phyloP scores from a whole-genome alignment of 164 flowering plant species.

The Macadamia tetraphylla region DNA sequence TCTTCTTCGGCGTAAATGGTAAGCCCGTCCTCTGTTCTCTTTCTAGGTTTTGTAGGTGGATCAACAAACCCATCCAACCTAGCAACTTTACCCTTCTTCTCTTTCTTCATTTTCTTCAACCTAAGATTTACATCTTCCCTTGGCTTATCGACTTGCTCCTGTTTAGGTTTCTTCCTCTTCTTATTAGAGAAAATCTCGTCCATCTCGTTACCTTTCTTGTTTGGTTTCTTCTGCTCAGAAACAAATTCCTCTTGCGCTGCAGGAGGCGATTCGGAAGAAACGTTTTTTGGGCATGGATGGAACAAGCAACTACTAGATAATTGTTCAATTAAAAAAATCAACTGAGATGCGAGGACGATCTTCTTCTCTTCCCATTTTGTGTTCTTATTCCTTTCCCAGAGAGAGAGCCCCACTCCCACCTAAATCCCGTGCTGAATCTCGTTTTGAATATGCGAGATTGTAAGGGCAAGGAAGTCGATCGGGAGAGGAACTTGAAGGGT shows the following conservation, averaged over 20 bases:
- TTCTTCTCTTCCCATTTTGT: no score
- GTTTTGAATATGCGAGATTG: no score
- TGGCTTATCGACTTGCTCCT: slow-evolving; percentile 8
- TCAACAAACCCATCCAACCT: slow-evolving; percentile 16
- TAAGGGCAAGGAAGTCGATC: no score
- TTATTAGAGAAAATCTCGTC: slow-evolving; percentile 44
- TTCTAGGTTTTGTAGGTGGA: slow-evolving; percentile 27
- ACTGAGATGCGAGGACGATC: no score
- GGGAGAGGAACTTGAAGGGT: no score
- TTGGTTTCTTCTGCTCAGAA: neutral
- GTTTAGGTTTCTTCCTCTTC: slow-evolving; percentile 25
- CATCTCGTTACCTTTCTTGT: slow-evolving; percentile 35
- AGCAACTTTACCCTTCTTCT: slow-evolving; percentile 5
- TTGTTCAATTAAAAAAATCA: neutral
- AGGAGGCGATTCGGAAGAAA: neutral
- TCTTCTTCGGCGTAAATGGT: slow-evolving; percentile 52
- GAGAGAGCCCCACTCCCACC: no score
- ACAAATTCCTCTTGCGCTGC: neutral
- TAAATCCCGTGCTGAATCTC: no score
- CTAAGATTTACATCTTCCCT: slow-evolving; percentile 5
- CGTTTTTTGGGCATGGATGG: neutral
- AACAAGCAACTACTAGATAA: neutral
- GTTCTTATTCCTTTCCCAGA: no score
- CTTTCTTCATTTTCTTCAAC: slow-evolving; percentile 18
- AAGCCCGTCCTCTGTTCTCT: slow-evolving; percentile 47